Percentiles rank a stretch among this genome's conserved stretches.
These are phyloP conservation scores for Mortierella sp. DNA, from an alignment of 371 early-diverging fungal genomes.

Conservation along the genomic window DNA sequence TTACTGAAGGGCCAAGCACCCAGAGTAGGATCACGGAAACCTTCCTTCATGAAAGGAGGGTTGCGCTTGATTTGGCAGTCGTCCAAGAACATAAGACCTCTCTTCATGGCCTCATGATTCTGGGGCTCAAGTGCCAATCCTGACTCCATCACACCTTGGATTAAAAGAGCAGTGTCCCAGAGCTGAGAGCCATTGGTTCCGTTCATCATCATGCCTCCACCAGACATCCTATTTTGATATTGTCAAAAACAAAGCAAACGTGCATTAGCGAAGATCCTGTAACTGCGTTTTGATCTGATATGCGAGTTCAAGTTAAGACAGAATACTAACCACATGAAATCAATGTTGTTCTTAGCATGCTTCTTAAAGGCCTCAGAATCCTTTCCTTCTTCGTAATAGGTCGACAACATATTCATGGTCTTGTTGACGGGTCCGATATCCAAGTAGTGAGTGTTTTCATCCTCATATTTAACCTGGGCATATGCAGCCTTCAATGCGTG, in stretches of 20 bases:
- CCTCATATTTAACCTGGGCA: conserved; percentile 88
- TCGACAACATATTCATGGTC: conserved; percentile 89
- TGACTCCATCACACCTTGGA: conserved; percentile 84
- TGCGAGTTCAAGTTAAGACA: no score
- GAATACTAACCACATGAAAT: conserved; percentile 85
- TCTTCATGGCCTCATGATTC: conserved; percentile 77
- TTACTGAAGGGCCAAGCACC: conserved; percentile 99
- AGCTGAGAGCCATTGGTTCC: conserved; percentile 98
- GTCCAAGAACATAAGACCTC: conserved; percentile 88
- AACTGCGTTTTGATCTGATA: no score
- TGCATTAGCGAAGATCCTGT: neutral
- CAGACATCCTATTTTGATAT: conserved; percentile 68
- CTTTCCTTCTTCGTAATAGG: conserved; percentile 89
- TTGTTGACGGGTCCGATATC: conserved; percentile 96
- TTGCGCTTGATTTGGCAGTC: conserved; percentile 87
- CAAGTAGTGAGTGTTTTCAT: conserved; percentile 89
- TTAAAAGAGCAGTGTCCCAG: conserved; percentile 95
- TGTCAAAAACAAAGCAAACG: neutral
- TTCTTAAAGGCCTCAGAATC: conserved; percentile 83
- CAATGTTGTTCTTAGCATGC: conserved; percentile 80
- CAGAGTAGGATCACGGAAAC: conserved; percentile 85
- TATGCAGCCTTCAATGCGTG: conserved; percentile 82
- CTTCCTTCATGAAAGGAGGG: conserved; percentile 72
- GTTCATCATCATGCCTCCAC: conserved; percentile 94
- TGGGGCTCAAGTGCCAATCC: conserved; percentile 78